phyloP scores from a whole-genome alignment of 202 grass and related monocot species.

The Digitaria exilis region DNA sequence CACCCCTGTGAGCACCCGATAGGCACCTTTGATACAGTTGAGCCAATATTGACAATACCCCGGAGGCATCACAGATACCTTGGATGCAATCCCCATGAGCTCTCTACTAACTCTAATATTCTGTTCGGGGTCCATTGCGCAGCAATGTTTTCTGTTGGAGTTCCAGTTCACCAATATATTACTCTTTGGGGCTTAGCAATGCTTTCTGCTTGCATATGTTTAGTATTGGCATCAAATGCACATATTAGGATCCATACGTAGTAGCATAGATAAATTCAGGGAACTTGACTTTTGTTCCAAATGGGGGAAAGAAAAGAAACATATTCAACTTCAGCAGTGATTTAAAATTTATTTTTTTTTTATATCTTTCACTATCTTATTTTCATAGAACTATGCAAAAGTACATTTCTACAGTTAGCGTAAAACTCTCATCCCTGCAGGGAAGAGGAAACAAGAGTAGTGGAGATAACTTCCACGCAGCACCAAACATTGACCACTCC shows the following conservation, averaged over 20 bases:
- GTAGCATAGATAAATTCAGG: conserved; percentile 21
- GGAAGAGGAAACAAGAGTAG: conserved; percentile 98
- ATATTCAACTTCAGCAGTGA: background rate
- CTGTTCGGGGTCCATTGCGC: background rate
- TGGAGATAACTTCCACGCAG: conserved; percentile 97
- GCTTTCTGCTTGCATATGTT: conserved; percentile 25
- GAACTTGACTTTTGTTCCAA: conserved; percentile 18
- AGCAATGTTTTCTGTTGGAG: conserved; percentile 12
- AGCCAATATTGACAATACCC: background rate
- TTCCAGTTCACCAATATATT: conserved; percentile 26
- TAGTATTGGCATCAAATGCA: conserved; percentile 16
- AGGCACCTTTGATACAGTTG: background rate
- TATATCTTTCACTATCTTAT: conserved; percentile 7
- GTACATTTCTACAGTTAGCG: conserved; percentile 7
- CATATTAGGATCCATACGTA: background rate
- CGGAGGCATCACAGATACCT: background rate
- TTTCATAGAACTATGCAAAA: background rate
- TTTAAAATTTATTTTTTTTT: conserved; percentile 7
- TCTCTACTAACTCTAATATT: background rate
- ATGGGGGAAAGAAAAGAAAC: background rate
- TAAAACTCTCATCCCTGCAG: conserved; percentile 55
- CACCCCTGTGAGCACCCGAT: background rate
- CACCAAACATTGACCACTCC: conserved; percentile 99
- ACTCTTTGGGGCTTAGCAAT: background rate
- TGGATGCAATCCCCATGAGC: background rate